Evolutionary conservation across 345 rosid species (phyloP), one percentile per base, ranked within the genome.

Genomic region (Populus nigra): DNA sequence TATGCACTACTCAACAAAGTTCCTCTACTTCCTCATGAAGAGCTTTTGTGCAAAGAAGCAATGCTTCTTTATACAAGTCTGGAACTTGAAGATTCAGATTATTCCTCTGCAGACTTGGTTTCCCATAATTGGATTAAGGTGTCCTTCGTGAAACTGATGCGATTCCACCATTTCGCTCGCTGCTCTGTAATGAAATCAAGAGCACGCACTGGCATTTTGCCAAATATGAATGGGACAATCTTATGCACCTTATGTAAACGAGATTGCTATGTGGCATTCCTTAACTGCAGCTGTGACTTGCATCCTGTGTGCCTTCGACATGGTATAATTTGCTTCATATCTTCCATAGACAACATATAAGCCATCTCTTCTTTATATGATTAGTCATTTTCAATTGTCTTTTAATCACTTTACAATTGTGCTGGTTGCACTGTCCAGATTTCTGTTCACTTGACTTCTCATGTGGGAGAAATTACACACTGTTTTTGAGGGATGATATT

Each of bases 11-110:
- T 96, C 29, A 94, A 89, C 83, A 88, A 98, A 86, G 80, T 88
- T 77, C 99, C 99, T 66, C 84, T 96, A 79, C 93, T 96, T 82
- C 98, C 99, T 82, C 99, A 96, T 49, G 99, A 96, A 86, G 98
- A 96, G 78, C 89, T 96, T 83, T 81, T 96, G 39, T 96, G 99
- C 81, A 91, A 90, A 84, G 99, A 96, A 88, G 98, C 99, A 70
- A 90, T 94, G 97, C 88, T 83, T 74, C 90, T 96, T 23, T 23
- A 84, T 76, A 79, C 86, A 17, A 87, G 85, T 70, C 59, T 81
- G 79, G 88, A 87, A 73, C 76, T 88, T 70, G 92, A 90, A 84
- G 94, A 90, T 81, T 79, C 81, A 77, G 90, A 87, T 75, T 81
- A 74, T 83, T 87, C 92, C 18, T 81, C 85, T 23, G 83, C 88